Evolutionary conservation across 2,329 filamentous ascomycete genomes (phyloP).

Genomic region (Apiospora aurea): DNA sequence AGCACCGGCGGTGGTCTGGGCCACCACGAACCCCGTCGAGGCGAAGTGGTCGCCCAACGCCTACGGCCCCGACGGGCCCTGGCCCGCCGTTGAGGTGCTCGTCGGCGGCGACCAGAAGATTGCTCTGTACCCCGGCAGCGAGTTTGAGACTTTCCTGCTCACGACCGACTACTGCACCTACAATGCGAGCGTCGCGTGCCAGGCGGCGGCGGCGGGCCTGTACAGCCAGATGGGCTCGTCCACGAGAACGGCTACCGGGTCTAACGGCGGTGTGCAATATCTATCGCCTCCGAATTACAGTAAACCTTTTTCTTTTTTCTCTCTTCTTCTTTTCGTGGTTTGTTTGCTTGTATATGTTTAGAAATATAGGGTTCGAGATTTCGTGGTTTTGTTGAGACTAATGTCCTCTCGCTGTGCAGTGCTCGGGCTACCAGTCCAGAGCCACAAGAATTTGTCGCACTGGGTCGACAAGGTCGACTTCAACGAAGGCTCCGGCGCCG

Average conservation of each 20-base stretch:
- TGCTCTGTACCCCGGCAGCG: conserved; percentile 34
- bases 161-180: background rate
- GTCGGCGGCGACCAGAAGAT: conserved; percentile 30
- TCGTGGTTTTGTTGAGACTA: no score
- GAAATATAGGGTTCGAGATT: no score
- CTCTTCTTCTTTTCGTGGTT: no score
- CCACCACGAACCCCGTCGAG: background rate
- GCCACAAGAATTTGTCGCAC: no score
- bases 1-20: no score
- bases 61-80: conserved; percentile 41
- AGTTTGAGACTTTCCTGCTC: conserved; percentile 23
- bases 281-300: no score
- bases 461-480: no score
- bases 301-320: no score
- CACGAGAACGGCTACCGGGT: background rate
- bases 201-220: background rate
- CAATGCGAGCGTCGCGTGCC: background rate
- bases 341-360: no score
- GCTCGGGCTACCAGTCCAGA: no score
- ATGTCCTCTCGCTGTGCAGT: no score
- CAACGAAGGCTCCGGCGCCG: background rate
- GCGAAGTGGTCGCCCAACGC: conserved; percentile 24
- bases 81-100: conserved; percentile 35
- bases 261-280: no score
- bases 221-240: background rate